These are phyloP conservation scores for Zymoseptoria ardabiliae DNA, from an alignment of 2,329 filamentous ascomycete species.

Conservation along the genomic window DNA sequence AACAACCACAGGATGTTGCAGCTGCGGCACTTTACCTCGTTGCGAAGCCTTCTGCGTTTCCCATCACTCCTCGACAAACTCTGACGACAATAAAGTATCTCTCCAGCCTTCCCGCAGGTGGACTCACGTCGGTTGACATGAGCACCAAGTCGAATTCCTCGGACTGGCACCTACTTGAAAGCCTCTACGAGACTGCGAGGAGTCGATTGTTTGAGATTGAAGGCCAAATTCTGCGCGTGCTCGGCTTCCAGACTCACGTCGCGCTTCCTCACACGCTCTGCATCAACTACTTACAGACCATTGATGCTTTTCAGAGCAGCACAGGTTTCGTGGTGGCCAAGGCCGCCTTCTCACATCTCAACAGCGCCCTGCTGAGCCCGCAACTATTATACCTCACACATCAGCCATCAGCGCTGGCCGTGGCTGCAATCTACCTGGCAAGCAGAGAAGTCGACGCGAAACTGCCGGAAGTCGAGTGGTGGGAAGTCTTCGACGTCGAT, in stretches of 20 bases:
- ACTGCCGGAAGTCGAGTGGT: conserved; percentile 82
- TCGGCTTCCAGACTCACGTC: conserved; percentile 79
- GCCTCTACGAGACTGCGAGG: conserved; percentile 59
- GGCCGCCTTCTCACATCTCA: conserved; percentile 70
- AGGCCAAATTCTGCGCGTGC: conserved; percentile 63
- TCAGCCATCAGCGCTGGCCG: conserved; percentile 77
- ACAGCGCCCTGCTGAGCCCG: conserved; percentile 75
- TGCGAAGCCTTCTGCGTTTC: conserved; percentile 71
- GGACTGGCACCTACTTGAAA: conserved; percentile 59
- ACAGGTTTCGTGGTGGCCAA: conserved; percentile 50
- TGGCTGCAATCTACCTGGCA: conserved; percentile 84
- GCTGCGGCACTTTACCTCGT: conserved; percentile 74
- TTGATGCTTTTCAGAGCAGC: conserved; percentile 55
- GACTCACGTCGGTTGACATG: conserved; percentile 26
- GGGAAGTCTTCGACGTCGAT: conserved; percentile 96
- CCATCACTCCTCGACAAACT: conserved; percentile 70
- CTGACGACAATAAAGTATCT: conserved; percentile 82
- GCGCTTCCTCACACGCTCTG: conserved; percentile 78
- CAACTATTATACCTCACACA: conserved; percentile 88
- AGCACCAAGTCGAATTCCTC: conserved; percentile 6
- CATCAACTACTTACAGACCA: conserved; percentile 84
- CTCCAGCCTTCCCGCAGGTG: conserved; percentile 53
- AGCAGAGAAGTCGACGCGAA: conserved; percentile 68
- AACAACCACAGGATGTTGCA: conserved; percentile 59
- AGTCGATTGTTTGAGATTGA: conserved; percentile 65